Evolutionary conservation across 805 yeast species (phyloP).

Genomic region (Helenozyma baotianmanensis): DNA sequence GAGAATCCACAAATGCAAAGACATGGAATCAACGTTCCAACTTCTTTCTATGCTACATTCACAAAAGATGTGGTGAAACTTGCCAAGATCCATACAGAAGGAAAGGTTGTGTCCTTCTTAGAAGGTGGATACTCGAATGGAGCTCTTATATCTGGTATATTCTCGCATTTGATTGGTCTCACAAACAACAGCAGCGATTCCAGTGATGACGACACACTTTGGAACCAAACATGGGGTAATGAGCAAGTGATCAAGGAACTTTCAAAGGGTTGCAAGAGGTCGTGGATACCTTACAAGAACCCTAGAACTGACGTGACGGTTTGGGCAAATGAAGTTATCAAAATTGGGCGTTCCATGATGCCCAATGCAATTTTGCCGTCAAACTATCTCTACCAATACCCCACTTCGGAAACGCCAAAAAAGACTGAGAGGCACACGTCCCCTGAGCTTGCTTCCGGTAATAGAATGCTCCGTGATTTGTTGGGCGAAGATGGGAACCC

Average conservation of each 20-base stretch:
- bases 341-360: slow-evolving; percentile 58
- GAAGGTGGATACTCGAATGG: slow-evolving; percentile 89
- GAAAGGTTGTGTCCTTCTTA: slow-evolving; percentile 61
- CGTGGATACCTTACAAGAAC: slow-evolving; percentile 57
- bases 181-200: slow-evolving; percentile 36
- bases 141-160: slow-evolving; percentile 73
- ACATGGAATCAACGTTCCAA: slow-evolving; percentile 77
- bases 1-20: slow-evolving; percentile 84
- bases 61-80: slow-evolving; percentile 68
- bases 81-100: slow-evolving; percentile 57
- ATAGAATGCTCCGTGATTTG: slow-evolving; percentile 31
- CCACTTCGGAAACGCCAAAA: slow-evolving; percentile 6
- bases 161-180: slow-evolving; percentile 72
- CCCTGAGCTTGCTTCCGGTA: slow-evolving; percentile 14
- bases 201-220: slow-evolving; percentile 29
- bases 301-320: slow-evolving; percentile 48
- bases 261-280: slow-evolving; percentile 61
- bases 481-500: slow-evolving; percentile 12
- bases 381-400: slow-evolving; percentile 29
- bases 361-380: slow-evolving; percentile 44
- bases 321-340: slow-evolving; percentile 64
- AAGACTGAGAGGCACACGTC: not conserved
- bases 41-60: slow-evolving; percentile 68
- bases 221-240: slow-evolving; percentile 66
- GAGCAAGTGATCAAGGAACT: slow-evolving; percentile 60